Percentiles rank a stretch among this genome's conserved stretches.
Conservation (phyloP, 495 filamentous ascomycete species). For the Cudoniella acicularis region DNA sequence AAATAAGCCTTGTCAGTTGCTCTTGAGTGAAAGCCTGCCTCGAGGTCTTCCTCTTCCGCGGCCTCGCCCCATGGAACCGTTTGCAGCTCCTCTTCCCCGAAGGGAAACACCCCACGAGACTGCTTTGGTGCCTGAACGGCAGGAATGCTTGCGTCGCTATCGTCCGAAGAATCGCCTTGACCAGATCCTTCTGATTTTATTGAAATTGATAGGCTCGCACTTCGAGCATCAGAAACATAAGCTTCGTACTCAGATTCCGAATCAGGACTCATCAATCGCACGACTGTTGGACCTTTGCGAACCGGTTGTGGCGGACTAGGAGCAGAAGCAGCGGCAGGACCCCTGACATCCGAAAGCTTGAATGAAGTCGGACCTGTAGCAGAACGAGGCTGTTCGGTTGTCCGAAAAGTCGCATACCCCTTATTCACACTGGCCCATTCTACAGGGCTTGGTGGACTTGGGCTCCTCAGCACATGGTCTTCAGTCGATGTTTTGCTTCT, state of each 20-base stretch:
- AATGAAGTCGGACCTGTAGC: neutral
- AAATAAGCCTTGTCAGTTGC: neutral
- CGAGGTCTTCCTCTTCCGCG: conserved; percentile 8
- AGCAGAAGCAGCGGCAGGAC: neutral
- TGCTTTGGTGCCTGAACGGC: conserved; percentile 10
- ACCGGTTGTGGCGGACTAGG: neutral
- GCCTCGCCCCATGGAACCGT: neutral
- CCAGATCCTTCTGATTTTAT: neutral
- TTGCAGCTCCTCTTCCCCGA: neutral
- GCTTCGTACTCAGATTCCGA: conserved; percentile 6
- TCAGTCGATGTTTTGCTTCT: no score
- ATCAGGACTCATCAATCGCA: conserved; percentile 15
- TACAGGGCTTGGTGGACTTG: conserved; percentile 10
- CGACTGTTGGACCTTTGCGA: conserved; percentile 17
- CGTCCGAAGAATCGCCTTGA: conserved; percentile 9
- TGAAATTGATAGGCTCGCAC: neutral
- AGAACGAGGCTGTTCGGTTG: neutral
- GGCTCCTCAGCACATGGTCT: neutral
- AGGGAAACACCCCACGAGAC: conserved; percentile 1
- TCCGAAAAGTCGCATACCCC: neutral
- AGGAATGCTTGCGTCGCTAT: conserved; percentile 17
- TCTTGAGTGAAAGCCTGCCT: neutral
- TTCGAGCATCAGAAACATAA: neutral
- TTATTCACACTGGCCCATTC: neutral
- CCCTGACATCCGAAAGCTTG: neutral